Base-by-base conservation (phyloP, 305 asterid species). In the Fraxinus albicans region DNA sequence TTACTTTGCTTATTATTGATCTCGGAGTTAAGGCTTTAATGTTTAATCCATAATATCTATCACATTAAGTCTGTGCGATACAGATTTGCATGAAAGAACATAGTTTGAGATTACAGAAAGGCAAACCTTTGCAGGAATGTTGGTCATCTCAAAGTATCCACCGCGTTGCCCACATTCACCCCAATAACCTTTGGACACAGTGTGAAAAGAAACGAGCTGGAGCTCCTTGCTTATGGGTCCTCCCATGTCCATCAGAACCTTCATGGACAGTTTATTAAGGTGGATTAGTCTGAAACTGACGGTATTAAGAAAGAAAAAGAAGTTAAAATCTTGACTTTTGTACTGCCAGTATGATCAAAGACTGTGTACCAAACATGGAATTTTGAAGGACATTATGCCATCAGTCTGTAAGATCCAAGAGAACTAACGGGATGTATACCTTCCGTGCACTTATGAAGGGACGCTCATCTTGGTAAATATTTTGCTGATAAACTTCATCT, bases 81-180 rank as follows among this genome's bases (percentile, higher is more conserved):
- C 23, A 4, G 63, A 53, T 53, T 17, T 53, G 63, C 63, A 53
- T 53, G 63, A 53, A 53, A 53, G 63, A 12, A 27, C 29, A 60
- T 19, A 69, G 17, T 69, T 27, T 27, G 31, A 69, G 47, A 21
- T 31, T 17, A 80, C 12, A 58, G 79, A 35, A 74, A 74, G 23
- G 55, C 91, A 83, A 79, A 97, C 99, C 98, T 86, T 88, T 21
- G 95, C 98, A 87, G 96, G 42, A 82, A 97, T 88, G 85, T 95
- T 95, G 77, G 98, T 95, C 99, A 97, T 95, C 92, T 97, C 98
- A 79, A 97, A 97, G 91, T 97, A 97, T 75, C 95, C 99, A 58
- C 99, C 99, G 69, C 99, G 99, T 80, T 97, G 99, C 78, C 99
- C 99, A 85, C 99, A 97, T 89, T 97, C 99, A 77, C 99, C 99